phyloP scores from a whole-genome alignment of 2,329 filamentous ascomycete species.

The Colletotrichum nymphaeae region DNA sequence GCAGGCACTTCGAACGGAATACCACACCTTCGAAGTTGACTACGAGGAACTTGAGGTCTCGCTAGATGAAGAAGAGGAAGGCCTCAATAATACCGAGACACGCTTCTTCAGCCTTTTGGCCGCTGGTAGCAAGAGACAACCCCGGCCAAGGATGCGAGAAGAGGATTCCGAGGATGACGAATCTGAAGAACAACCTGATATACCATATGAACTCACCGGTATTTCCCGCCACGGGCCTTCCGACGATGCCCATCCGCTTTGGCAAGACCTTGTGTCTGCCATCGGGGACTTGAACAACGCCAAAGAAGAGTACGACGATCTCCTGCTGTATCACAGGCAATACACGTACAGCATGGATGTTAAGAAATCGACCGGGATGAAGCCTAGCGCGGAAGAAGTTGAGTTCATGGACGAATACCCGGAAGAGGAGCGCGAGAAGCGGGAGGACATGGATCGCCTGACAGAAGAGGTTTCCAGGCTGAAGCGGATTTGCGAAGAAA shows the following conservation, averaged over 20 bases:
- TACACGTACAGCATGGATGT: slow-evolving; percentile 51
- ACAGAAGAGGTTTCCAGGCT: slow-evolving; percentile 49
- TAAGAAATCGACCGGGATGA: slow-evolving; percentile 42
- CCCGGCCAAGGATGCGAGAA: neutral
- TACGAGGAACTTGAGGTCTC: slow-evolving; percentile 50
- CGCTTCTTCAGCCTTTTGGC: slow-evolving; percentile 52
- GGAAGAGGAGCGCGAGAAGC: slow-evolving; percentile 47
- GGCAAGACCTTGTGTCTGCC: slow-evolving; percentile 54
- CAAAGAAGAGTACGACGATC: slow-evolving; percentile 58
- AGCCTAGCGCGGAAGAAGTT: slow-evolving; percentile 50
- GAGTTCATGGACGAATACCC: slow-evolving; percentile 59
- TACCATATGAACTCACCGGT: slow-evolving; percentile 48
- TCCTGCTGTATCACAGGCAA: slow-evolving; percentile 51
- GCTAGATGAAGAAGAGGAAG: slow-evolving; percentile 50
- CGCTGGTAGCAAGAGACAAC: slow-evolving; percentile 10
- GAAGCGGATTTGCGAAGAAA: slow-evolving; percentile 52
- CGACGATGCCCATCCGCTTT: slow-evolving; percentile 60
- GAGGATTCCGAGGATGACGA: slow-evolving; percentile 27
- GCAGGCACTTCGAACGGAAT: slow-evolving; percentile 51
- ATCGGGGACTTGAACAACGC: slow-evolving; percentile 59
- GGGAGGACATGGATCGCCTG: slow-evolving; percentile 46
- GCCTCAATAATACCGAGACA: slow-evolving; percentile 49
- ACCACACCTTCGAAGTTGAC: slow-evolving; percentile 48
- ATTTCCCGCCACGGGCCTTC: slow-evolving; percentile 47
- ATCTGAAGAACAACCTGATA: slow-evolving; percentile 29